Percentiles rank a stretch among this genome's conserved stretches.
Evolutionary conservation across 1,284 basidiomycete species (phyloP).

Genomic region (Ustilago bromivora): DNA sequence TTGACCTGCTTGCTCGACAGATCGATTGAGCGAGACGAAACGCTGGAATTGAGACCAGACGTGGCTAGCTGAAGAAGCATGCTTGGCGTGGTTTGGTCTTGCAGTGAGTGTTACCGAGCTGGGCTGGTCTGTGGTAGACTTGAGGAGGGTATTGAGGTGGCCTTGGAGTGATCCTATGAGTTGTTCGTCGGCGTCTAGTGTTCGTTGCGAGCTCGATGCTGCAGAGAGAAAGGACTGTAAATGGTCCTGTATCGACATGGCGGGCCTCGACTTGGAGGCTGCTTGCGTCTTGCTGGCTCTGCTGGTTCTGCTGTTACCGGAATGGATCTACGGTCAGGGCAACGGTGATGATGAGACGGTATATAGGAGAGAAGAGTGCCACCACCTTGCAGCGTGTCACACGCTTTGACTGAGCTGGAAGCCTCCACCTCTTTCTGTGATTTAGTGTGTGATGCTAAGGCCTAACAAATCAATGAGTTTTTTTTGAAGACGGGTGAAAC

Average conservation of each 20-base stretch:
- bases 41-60: conserved; percentile 39
- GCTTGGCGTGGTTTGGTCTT: not conserved
- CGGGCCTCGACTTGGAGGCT: not conserved
- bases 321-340: not conserved
- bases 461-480: not conserved
- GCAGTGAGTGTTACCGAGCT: not conserved
- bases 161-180: conserved; percentile 41
- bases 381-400: not conserved
- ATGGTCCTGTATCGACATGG: conserved; percentile 37
- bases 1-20: conserved; percentile 19
- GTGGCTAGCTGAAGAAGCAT: not conserved
- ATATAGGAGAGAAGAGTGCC: not conserved
- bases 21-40: conserved; percentile 19
- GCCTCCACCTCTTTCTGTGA: not conserved
- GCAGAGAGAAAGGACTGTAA: conserved; percentile 29
- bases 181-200: conserved; percentile 42
- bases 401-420: not conserved
- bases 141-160: conserved; percentile 18
- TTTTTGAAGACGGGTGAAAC: not conserved
- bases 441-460: not conserved
- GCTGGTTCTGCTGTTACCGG: not conserved
- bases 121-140: conserved; percentile 14
- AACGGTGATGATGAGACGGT: too few relatives aligned
- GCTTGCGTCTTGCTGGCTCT: not conserved
- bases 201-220: conserved; percentile 43